Evolutionary conservation across 805 yeast species (phyloP), one percentile per base, ranked within the genome.

Genomic region (Wickerhamomyces ciferrii): DNA sequence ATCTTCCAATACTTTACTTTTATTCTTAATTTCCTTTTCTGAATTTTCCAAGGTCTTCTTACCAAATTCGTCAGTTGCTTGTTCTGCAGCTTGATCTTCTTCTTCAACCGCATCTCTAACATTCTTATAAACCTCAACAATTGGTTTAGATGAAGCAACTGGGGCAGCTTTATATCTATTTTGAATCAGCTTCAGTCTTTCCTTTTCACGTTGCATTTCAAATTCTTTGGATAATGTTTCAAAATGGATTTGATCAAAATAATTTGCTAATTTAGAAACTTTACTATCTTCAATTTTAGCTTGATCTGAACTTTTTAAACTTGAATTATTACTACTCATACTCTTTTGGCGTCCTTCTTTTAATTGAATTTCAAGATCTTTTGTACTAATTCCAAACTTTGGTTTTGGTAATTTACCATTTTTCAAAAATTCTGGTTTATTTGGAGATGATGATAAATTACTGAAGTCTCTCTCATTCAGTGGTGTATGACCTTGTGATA

Each of bases 111-210:
- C 97, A 66, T 91, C 97, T 49, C 84, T 82, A 13, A 87, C 94
- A 58, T 87, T 84, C 53, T 88, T 83, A 61, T 86, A 94, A 23
- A 94, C 85, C 55, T 91, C 97, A 20, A 91, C 97, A 46, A 88
- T 84, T 0, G 99, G 98, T 48, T 78, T 83, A 1, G 94, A 81
- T 2, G 82, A 77, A 21, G 81, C 79, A 43, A 88, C 78, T 7
- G 94, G 90, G 14, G 73, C 69, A 0, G 92, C 88, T 49, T 82
- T 72, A 60, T 81, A 79, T 54, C 83, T 76, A 53, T 81, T 74
- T 52, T 68, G 72, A 39, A 79, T 72, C 39, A 87, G 60, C 50
- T 84, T 81, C 47, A 75, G 69, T 48, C 89, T 75, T 59, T 92
- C 96, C 40, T 73, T 67, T 52, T 88, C 96, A 58, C 98, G 79